Evolutionary conservation across 1,139 yeast genomes (phyloP).

Genomic region (Yamadazyma triangularis): DNA sequence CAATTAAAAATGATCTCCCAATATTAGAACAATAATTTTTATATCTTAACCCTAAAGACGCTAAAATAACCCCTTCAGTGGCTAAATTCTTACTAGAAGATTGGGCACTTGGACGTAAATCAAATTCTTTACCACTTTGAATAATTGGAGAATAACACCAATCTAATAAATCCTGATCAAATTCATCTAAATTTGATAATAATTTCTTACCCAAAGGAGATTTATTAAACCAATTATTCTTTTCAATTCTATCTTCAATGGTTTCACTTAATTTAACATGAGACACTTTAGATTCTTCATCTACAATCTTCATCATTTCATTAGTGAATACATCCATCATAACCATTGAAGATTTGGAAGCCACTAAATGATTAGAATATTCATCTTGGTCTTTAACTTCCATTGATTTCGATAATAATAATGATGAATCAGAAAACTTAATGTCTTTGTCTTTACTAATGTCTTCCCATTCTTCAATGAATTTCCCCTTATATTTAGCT

Average conservation of each 20-base stretch:
- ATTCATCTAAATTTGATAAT: slow-evolving; percentile 41
- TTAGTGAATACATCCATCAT: slow-evolving; percentile 83
- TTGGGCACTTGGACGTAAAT: slow-evolving; percentile 79
- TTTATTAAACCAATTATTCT: slow-evolving; percentile 63
- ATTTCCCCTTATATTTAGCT: slow-evolving; percentile 78
- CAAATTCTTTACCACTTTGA: slow-evolving; percentile 85
- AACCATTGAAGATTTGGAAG: slow-evolving; percentile 74
- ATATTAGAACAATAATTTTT: slow-evolving; percentile 86
- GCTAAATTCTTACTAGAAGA: slow-evolving; percentile 62
- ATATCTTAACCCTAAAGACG: slow-evolving; percentile 84
- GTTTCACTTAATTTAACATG: slow-evolving; percentile 72
- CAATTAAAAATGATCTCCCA: slow-evolving; percentile 85
- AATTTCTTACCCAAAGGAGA: slow-evolving; percentile 55
- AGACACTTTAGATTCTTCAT: slow-evolving; percentile 75
- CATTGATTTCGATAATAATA: slow-evolving; percentile 52
- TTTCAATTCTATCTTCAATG: slow-evolving; percentile 80
- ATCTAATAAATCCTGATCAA: slow-evolving; percentile 75
- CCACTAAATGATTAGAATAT: slow-evolving; percentile 57
- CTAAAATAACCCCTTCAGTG: slow-evolving; percentile 77
- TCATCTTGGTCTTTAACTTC: slow-evolving; percentile 83
- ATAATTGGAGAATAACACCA: slow-evolving; percentile 95
- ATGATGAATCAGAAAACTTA: slow-evolving; percentile 50
- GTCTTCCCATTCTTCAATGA: slow-evolving; percentile 74
- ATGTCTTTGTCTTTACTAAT: slow-evolving; percentile 31
- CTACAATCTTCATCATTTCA: slow-evolving; percentile 84